Base-by-base conservation (phyloP, 306 rosid genomes). In the barrel medic (Medicago truncatula) region DNA sequence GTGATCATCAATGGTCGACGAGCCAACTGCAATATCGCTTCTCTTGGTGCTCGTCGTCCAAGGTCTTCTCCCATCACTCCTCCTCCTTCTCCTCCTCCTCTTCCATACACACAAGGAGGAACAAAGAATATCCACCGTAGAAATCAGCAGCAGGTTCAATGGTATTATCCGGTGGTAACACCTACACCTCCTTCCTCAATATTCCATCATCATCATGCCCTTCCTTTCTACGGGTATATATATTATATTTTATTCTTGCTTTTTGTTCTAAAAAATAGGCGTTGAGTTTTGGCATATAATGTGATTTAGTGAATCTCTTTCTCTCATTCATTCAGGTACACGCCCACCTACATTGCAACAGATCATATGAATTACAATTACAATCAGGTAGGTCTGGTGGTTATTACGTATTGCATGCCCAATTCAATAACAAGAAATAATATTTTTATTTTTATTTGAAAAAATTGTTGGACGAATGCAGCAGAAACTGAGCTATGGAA, bases 11-110 rank as follows among this genome's bases (percentile, higher is more conserved):
- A 92, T 34, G 89, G 93, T 25, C 93, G 97, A 61, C 85, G 92
- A 25, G 97, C 97, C 57, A 92, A 92, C 83, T 92, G 96, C 74
- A 92, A 92, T 77, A 81, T 92, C 10, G 96, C 97, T 67, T 92
- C 96, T 0, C 92, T 88, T 0, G 92, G 97, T 7, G 96, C 97
- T 3, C 90, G 97, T 36, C 92, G 92, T 36, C 82, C 89, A 1
- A 79, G 84, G 84, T 25, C 66, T 5, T 0, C 40, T 56, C 62
- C 62, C 28, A 12, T 31, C 12, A 10, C 34, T 18, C 13, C 62
- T 20, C 18, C 49, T 16, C 70, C 49, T 8, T 4, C 31, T 18
- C 13, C 61, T 20, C 18, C 49, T 38, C 70, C 49, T 8, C 15
- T 15, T 9, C 49, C 44, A 31, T 16, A 61, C 69, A 36, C 69